Evolutionary conservation across 192 early-diverging fungal genomes (phyloP).

Genomic region (Coemansia umbellata): DNA sequence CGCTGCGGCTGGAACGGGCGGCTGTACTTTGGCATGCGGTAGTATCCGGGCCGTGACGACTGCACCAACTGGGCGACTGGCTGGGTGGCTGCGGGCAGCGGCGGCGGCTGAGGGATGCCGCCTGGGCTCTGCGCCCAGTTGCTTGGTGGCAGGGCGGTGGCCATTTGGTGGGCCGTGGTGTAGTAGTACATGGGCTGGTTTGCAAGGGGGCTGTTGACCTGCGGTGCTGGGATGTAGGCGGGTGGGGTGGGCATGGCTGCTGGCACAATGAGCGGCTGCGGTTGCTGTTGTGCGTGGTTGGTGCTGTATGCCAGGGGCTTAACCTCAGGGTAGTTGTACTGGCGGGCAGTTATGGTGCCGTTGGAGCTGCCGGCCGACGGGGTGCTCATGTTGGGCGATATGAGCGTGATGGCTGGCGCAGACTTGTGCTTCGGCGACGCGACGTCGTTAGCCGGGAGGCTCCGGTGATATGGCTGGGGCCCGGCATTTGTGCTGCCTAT

Average conservation of each 20-base stretch:
- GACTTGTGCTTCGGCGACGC: too few relatives aligned
- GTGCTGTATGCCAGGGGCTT: too few relatives aligned
- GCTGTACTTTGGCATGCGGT: constrained; percentile 13
- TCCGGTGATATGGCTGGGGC: constrained; percentile 34
- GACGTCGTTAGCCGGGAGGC: constrained; percentile 21
- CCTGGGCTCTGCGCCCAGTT: too few relatives aligned
- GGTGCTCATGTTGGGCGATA: not conserved
- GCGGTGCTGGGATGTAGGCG: not conserved
- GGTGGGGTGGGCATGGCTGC: not conserved
- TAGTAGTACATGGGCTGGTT: too few relatives aligned
- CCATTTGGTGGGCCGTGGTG: too few relatives aligned
- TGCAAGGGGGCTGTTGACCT: not conserved
- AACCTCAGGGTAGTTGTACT: constrained; percentile 16
- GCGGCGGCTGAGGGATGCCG: not conserved
- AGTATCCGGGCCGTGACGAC: constrained; percentile 1
- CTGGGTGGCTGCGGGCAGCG: not conserved
- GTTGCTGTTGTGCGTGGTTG: not conserved
- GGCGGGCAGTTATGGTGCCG: not conserved
- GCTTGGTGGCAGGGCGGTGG: too few relatives aligned
- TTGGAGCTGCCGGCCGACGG: not conserved
- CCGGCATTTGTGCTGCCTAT: constrained; percentile 20
- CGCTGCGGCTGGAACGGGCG: not conserved
- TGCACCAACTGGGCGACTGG: not conserved
- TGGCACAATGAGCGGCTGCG: not conserved
- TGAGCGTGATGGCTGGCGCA: too few relatives aligned